A percentile compares a stretch with the other conserved stretches of the same genome.
Conservation (phyloP, 371 early-diverging fungal genomes). For the Mucor velutinosus region DNA sequence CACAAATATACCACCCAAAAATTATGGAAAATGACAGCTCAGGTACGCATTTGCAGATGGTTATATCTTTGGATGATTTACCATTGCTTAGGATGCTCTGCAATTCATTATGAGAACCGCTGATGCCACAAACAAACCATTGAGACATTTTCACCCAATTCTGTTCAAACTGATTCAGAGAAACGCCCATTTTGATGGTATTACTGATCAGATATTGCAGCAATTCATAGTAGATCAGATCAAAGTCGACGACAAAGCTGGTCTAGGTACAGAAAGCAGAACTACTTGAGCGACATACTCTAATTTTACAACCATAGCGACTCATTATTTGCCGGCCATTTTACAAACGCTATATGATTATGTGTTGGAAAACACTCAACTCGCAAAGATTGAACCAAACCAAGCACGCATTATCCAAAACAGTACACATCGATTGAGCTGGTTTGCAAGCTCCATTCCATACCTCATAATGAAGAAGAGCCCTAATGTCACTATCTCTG, state of each 20-base stretch:
- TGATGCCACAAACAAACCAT: neutral
- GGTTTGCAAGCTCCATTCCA: neutral
- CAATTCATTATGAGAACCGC: neutral
- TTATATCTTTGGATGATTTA: neutral
- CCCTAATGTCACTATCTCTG: neutral
- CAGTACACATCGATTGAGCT: neutral
- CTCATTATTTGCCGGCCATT: neutral
- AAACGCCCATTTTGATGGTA: neutral
- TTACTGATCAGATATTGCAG: neutral
- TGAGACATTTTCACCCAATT: neutral
- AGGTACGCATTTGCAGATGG: neutral
- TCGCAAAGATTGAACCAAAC: neutral
- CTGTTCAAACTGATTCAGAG: neutral
- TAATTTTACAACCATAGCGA: neutral
- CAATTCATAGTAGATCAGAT: neutral
- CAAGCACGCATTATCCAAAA: neutral
- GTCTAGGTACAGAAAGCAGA: neutral
- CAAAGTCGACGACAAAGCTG: neutral
- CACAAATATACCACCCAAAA: neutral
- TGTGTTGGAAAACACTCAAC: neutral
- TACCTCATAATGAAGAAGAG: neutral
- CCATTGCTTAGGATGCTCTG: slow-evolving; percentile 1
- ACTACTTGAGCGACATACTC: neutral
- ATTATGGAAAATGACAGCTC: neutral
- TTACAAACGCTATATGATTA: neutral